Base-by-base conservation (phyloP, 306 rosid species). In the Lagenaria siceraria region DNA sequence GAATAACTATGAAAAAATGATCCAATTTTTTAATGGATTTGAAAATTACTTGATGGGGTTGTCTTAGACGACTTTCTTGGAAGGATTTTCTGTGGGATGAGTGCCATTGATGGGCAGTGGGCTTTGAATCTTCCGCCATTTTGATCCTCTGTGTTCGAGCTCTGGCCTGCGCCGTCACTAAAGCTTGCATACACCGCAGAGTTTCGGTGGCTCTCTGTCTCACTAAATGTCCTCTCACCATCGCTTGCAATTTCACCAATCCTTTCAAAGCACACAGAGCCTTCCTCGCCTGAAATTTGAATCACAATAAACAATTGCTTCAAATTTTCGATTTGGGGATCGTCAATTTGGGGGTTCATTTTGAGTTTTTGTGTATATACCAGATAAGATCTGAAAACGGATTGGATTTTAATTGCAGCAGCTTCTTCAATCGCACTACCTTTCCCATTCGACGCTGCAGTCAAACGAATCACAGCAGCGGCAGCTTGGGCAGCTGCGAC, bases 181-280 rank as follows among this genome's bases (percentile, higher is more conserved):
- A 83, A 68, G 97, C 97, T 85, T 92, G 98, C 97, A 94, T 92
- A 78, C 93, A 88, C 74, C 95, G 81, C 17, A 92, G 80, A 19
- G 97, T 90, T 56, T 83, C 92, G 12, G 87, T 89, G 58, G 97
- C 97, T 24, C 89, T 96, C 77, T 87, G 90, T 74, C 97, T 92
- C 85, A 94, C 95, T 63, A 92, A 83, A 80, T 92, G 98, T 38
- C 98, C 98, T 80, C 97, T 92, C 66, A 88, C 96, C 72, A 94
- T 78, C 54, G 97, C 98, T 81, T 94, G 98, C 83, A 94, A 81
- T 87, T 91, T 94, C 83, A 94, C 98, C 46, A 94, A 11, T 51
- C 98, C 97, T 79, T 86, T 92, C 56, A 92, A 82, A 27, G 98
- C 98, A 76, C 87, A 77, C 77, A 94, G 74, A 42, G 98, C 97